These are phyloP conservation scores for Claviceps paspali DNA, from an alignment of 2,329 filamentous ascomycete species.

Conservation along the genomic window DNA sequence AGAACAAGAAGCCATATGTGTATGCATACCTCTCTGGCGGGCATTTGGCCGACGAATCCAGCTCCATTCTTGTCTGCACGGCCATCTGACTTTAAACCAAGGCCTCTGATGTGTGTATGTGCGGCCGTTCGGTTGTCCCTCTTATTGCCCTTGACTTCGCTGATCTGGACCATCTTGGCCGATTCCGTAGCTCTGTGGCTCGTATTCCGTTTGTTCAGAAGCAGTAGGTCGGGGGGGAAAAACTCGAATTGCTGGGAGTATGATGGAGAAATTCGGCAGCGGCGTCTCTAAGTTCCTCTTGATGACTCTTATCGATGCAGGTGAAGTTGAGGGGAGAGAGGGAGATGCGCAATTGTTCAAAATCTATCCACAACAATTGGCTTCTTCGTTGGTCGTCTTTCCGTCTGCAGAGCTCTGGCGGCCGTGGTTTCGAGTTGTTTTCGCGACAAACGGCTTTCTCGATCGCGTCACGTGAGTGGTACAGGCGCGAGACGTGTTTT, in stretches of 20 bases:
- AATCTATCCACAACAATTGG: no score
- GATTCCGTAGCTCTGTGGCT: no score
- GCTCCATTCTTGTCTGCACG: constrained; percentile 62
- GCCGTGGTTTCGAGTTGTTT: not conserved
- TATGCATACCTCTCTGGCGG: constrained; percentile 64
- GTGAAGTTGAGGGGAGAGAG: not conserved
- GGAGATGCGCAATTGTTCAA: not conserved
- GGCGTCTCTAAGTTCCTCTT: no score
- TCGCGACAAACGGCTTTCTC: not conserved
- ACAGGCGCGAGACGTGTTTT: no score
- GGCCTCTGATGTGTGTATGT: constrained; percentile 94
- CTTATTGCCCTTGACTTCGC: constrained; percentile 85
- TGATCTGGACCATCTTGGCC: constrained; percentile 70
- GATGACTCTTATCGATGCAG: not conserved
- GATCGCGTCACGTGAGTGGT: not conserved
- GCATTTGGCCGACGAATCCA: constrained; percentile 80
- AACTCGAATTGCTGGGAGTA: not conserved
- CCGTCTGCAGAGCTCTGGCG: not conserved
- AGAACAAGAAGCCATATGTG: no score
- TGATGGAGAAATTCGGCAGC: not conserved
- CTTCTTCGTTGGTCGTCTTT: not conserved
- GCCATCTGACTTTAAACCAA: constrained; percentile 77
- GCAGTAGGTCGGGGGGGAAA: not conserved
- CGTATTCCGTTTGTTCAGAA: not conserved
- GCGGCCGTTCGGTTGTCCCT: constrained; percentile 93